Conservation (phyloP, 2,329 filamentous ascomycete genomes). For the Dendryphion nanum region DNA sequence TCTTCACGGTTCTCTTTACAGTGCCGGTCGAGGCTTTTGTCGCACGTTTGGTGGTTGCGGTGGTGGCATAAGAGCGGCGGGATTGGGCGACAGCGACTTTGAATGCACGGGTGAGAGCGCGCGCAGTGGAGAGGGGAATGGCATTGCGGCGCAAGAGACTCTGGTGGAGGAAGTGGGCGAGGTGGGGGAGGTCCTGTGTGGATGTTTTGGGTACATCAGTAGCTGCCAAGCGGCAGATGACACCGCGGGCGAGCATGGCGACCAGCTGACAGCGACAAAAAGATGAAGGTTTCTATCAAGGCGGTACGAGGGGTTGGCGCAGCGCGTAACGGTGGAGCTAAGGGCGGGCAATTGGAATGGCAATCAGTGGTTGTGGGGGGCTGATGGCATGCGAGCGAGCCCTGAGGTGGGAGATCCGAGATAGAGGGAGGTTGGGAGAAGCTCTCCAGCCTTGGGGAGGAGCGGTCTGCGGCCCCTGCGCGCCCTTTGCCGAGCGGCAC, state of each 20-base stretch:
- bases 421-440: too few species aligned
- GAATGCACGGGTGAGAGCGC: slow-evolving; percentile 24
- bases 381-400: too few species aligned
- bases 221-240: slow-evolving; percentile 36
- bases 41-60: slow-evolving; percentile 19
- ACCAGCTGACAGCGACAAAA: too few species aligned
- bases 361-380: too few species aligned
- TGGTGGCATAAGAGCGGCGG: slow-evolving; percentile 36
- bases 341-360: too few species aligned
- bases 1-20: slow-evolving; percentile 30
- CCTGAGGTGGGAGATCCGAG: too few species aligned
- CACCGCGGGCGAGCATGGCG: slow-evolving; percentile 36
- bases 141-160: slow-evolving; percentile 22
- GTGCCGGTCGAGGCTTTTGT: slow-evolving; percentile 29
- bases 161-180: slow-evolving; percentile 29
- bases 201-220: slow-evolving; percentile 33
- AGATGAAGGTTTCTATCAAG: too few species aligned
- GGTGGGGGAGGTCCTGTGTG: slow-evolving; percentile 36
- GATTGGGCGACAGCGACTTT: slow-evolving; percentile 15
- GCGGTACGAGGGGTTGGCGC: too few species aligned
- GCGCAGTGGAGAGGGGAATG: slow-evolving; percentile 12
- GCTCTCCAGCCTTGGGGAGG: too few species aligned
- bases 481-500: too few species aligned
- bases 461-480: too few species aligned
- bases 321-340: too few species aligned